Evolutionary conservation across 1,284 basidiomycete genomes (phyloP).

Genomic region (Cerioporus squamosus): DNA sequence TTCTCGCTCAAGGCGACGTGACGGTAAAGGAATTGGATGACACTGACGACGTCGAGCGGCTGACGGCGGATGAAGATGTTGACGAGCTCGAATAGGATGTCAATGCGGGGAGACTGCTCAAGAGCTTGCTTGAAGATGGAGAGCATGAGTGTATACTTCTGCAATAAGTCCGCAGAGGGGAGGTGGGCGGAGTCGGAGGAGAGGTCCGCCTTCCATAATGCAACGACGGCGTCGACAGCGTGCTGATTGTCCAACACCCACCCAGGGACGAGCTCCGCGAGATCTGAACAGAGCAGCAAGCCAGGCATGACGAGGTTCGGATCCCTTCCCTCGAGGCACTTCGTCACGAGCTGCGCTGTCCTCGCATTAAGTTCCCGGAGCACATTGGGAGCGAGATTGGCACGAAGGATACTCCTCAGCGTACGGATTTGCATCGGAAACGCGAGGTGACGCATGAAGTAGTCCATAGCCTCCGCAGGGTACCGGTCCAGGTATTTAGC

Average conservation of each 20-base stretch:
- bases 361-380: conserved; percentile 75
- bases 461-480: conserved; percentile 82
- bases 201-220: conserved; percentile 70
- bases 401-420: conserved; percentile 80
- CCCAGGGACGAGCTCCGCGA: conserved; percentile 65
- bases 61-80: conserved; percentile 83
- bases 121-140: conserved; percentile 80
- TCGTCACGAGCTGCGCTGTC: conserved; percentile 62
- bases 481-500: conserved; percentile 94
- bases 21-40: conserved; percentile 89
- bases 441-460: conserved; percentile 82
- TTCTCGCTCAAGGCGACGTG: conserved; percentile 78
- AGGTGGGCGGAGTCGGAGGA: conserved; percentile 52
- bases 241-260: conserved; percentile 78
- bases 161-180: conserved; percentile 56
- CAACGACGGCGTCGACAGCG: conserved; percentile 71
- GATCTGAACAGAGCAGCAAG: conserved; percentile 78
- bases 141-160: conserved; percentile 73
- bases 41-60: conserved; percentile 81
- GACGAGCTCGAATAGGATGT: conserved; percentile 89
- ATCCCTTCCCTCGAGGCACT: conserved; percentile 63
- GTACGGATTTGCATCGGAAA: conserved; percentile 81
- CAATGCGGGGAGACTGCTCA: conserved; percentile 74
- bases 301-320: conserved; percentile 64
- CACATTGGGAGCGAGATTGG: conserved; percentile 77